Conservation (phyloP, 371 early-diverging fungal species). For the Mucor indicus region DNA sequence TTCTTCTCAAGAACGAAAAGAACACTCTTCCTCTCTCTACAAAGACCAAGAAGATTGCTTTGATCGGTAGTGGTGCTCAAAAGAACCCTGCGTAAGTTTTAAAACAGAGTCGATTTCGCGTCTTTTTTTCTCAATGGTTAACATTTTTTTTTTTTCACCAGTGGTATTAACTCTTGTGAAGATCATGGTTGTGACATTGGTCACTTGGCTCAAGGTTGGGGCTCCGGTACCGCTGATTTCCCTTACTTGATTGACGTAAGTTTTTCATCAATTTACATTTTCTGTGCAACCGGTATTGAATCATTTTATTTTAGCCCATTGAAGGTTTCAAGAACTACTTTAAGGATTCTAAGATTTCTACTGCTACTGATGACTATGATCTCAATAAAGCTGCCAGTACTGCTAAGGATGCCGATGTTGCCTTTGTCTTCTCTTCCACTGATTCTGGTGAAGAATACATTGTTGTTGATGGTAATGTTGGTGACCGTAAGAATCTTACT, state of each 20-base stretch:
- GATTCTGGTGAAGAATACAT: slow-evolving; percentile 60
- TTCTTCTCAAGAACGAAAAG: slow-evolving; percentile 45
- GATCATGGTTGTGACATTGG: slow-evolving; percentile 38
- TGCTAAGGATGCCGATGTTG: slow-evolving; percentile 46
- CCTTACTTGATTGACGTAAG: slow-evolving; percentile 48
- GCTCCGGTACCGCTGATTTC: slow-evolving; percentile 58
- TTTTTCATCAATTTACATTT: background rate
- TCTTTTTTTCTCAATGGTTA: too few relatives aligned
- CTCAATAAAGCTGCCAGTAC: slow-evolving; percentile 23
- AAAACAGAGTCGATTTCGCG: background rate
- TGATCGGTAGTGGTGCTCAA: slow-evolving; percentile 54
- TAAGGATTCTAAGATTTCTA: slow-evolving; percentile 23
- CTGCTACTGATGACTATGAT: slow-evolving; percentile 38
- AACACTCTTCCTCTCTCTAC: slow-evolving; percentile 32
- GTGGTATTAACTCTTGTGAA: slow-evolving; percentile 18
- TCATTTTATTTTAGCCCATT: slow-evolving; percentile 7
- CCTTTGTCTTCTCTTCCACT: slow-evolving; percentile 56
- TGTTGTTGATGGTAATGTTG: slow-evolving; percentile 38
- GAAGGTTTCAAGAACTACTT: slow-evolving; percentile 43
- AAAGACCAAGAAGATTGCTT: slow-evolving; percentile 29
- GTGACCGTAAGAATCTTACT: slow-evolving; percentile 58
- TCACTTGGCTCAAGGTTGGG: slow-evolving; percentile 64
- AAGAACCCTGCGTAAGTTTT: slow-evolving; percentile 20
- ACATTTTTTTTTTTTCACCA: background rate
- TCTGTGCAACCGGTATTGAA: background rate